A percentile compares a stretch with the other conserved stretches of the same genome.
phyloP scores from a whole-genome alignment of 306 rosid genomes.

The Prinsepia uniflora region DNA sequence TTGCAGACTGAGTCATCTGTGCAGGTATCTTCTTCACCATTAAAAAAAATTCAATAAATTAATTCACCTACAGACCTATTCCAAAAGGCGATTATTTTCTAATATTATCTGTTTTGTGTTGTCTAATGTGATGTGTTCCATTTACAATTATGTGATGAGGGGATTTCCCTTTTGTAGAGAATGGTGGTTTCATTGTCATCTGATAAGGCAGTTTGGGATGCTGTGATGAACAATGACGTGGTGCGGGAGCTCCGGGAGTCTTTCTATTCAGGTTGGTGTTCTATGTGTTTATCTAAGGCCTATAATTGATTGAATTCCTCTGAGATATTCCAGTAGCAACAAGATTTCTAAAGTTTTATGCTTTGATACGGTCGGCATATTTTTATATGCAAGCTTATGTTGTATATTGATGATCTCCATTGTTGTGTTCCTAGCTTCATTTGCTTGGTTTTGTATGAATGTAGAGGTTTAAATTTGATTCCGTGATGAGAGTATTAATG shows the following conservation, averaged over 20 bases:
- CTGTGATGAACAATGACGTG: constrained; percentile 64
- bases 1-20: constrained; percentile 65
- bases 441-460: background rate
- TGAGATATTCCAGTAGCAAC: background rate
- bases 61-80: background rate
- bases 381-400: background rate
- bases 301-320: background rate
- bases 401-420: constrained; percentile 1
- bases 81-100: background rate
- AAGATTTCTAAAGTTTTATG: background rate
- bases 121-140: background rate
- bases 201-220: constrained; percentile 77
- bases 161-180: constrained; percentile 39
- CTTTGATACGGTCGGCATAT: background rate
- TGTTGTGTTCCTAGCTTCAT: background rate
- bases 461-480: background rate
- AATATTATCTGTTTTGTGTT: background rate
- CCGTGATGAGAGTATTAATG: background rate
- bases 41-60: background rate
- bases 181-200: constrained; percentile 71
- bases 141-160: background rate
- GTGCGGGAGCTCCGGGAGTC: constrained; percentile 61
- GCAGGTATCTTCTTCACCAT: constrained; percentile 42
- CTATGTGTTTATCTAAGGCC: background rate
- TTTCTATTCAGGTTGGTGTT: constrained; percentile 44